phyloP scores from a whole-genome alignment of 768 basidiomycete genomes.

The Hemileccinum impolitum region DNA sequence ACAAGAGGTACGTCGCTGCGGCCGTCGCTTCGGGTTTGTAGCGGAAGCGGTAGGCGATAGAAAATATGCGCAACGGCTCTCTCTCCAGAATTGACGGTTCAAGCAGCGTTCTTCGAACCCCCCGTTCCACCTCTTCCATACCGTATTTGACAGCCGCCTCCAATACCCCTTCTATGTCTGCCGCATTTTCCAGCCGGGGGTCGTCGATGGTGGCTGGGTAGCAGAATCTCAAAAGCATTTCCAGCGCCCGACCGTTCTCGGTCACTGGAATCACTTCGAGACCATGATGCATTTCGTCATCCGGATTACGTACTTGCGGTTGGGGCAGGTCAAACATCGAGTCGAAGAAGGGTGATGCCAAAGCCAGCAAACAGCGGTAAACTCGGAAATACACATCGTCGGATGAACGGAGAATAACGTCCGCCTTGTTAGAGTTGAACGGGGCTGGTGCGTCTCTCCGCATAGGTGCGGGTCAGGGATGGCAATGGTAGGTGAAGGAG shows the following conservation, averaged over 20 bases:
- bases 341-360: constrained; percentile 31
- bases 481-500: neutral
- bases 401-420: constrained; percentile 50
- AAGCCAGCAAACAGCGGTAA: constrained; percentile 23
- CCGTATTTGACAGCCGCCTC: constrained; percentile 31
- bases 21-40: constrained; percentile 29
- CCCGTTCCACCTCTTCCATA: constrained; percentile 27
- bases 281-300: constrained; percentile 12
- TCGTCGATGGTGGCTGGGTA: constrained; percentile 31
- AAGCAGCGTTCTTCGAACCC: constrained; percentile 24
- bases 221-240: constrained; percentile 33
- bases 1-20: constrained; percentile 29
- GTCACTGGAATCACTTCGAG: constrained; percentile 29
- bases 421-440: constrained; percentile 46
- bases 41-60: constrained; percentile 33
- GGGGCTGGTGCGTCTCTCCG: constrained; percentile 30
- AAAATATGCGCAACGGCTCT: constrained; percentile 30
- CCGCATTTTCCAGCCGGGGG: constrained; percentile 14
- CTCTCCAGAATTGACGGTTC: constrained; percentile 25
- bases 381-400: constrained; percentile 33
- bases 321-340: constrained; percentile 33
- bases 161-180: constrained; percentile 22
- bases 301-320: constrained; percentile 3
- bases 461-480: constrained; percentile 12
- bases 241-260: constrained; percentile 27